These are phyloP conservation scores for Pisolithus marmoratus DNA, from an alignment of 768 basidiomycete genomes.

Conservation along the genomic window DNA sequence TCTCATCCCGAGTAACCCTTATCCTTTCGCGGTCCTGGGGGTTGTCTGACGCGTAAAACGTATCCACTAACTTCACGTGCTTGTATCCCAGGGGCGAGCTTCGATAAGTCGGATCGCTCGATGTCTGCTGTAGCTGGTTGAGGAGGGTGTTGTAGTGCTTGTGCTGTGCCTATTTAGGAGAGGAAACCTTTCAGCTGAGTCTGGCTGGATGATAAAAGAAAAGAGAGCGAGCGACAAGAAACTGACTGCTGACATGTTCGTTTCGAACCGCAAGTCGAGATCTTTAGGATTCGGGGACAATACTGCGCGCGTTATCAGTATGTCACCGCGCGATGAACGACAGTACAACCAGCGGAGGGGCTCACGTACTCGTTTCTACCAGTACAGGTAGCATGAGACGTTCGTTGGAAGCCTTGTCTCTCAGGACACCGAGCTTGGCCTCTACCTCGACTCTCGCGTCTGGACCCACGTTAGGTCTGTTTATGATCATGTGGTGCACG, in stretches of 20 bases:
- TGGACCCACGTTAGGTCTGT: constrained; percentile 48
- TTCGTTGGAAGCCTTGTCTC: constrained; percentile 48
- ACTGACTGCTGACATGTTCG: constrained; percentile 87
- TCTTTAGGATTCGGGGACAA: constrained; percentile 56
- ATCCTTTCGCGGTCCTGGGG: constrained; percentile 49
- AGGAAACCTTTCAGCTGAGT: constrained; percentile 6
- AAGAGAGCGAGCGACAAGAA: background rate
- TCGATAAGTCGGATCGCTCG: constrained; percentile 45
- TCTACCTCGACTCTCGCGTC: constrained; percentile 70
- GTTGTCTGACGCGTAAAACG: constrained; percentile 55
- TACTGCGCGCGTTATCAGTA: constrained; percentile 40
- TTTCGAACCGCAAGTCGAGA: constrained; percentile 73
- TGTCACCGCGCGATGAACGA: background rate
- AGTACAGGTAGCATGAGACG: constrained; percentile 67
- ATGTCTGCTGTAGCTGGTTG: constrained; percentile 68
- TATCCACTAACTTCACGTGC: constrained; percentile 76
- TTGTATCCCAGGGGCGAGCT: constrained; percentile 62
- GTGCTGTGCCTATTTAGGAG: constrained; percentile 64
- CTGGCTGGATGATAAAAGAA: constrained; percentile 2
- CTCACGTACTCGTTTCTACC: constrained; percentile 75
- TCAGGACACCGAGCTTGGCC: constrained; percentile 80
- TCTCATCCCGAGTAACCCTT: constrained; percentile 81
- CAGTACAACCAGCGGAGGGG: background rate
- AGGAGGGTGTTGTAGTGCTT: constrained; percentile 80
- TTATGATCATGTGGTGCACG: constrained; percentile 64